These are phyloP conservation scores for Angomonas deanei DNA, from an alignment of 208 protist genomes.

Conservation along the genomic window DNA sequence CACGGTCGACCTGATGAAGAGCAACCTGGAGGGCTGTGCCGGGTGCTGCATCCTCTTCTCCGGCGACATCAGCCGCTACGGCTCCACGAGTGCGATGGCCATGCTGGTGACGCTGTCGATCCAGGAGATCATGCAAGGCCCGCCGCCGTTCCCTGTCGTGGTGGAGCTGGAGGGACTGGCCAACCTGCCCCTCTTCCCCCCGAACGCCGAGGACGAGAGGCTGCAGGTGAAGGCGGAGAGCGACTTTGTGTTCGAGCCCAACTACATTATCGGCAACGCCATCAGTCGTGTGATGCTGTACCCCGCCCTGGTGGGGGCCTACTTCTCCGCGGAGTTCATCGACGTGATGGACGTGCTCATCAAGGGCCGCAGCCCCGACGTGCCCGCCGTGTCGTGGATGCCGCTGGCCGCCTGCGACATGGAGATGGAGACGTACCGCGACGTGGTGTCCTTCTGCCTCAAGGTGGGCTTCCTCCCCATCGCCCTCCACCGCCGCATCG, in stretches of 20 bases:
- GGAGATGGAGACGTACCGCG: slow-evolving; percentile 60
- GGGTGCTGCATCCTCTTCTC: slow-evolving; percentile 71
- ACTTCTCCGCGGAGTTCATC: slow-evolving; percentile 81
- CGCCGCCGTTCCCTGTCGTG: slow-evolving; percentile 64
- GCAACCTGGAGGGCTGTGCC: slow-evolving; percentile 63
- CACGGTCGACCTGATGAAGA: slow-evolving; percentile 50
- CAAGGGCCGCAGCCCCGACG: slow-evolving; percentile 47
- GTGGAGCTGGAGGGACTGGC: slow-evolving; percentile 68
- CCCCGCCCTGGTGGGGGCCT: slow-evolving; percentile 44
- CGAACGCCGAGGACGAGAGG: slow-evolving; percentile 48
- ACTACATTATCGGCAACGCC: slow-evolving; percentile 81
- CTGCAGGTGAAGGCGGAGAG: slow-evolving; percentile 52
- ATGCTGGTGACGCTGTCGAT: slow-evolving; percentile 74
- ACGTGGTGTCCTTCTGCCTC: slow-evolving; percentile 65
- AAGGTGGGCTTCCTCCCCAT: slow-evolving; percentile 63
- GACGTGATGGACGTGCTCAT: slow-evolving; percentile 78
- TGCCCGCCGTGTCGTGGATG: slow-evolving; percentile 53
- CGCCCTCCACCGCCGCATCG: slow-evolving; percentile 64
- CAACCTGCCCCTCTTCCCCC: slow-evolving; percentile 73
- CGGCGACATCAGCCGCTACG: slow-evolving; percentile 58
- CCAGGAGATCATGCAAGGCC: slow-evolving; percentile 54
- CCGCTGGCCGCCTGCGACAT: slow-evolving; percentile 41
- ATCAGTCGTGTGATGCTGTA: slow-evolving; percentile 76
- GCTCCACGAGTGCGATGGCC: slow-evolving; percentile 76
- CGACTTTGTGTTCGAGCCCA: slow-evolving; percentile 82